Evolutionary conservation across 2,329 filamentous ascomycete genomes (phyloP), one percentile per base, ranked within the genome.

Genomic region (Trichophyton simii): DNA sequence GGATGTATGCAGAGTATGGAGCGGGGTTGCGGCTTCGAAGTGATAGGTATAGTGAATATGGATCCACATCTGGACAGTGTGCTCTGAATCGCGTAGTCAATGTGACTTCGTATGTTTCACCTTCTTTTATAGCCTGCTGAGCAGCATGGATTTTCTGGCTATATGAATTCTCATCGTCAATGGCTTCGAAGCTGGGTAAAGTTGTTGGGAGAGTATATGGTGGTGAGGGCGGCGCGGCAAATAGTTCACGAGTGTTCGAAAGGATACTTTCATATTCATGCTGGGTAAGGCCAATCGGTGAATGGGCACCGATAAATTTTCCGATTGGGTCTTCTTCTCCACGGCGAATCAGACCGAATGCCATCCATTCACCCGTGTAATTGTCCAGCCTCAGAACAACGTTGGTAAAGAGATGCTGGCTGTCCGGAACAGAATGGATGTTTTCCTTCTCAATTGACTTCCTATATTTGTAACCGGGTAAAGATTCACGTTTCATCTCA

Each of bases 51-150:
- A 95, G 78, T 4, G 67, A 62, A 36, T 61, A 64, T 5, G 63
- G 63, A 7, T 62, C 63, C 13, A 38, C 59, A 13, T 58, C 59
- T 22, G 69, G 66, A 65, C 76, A 75, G 20, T 71, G 80, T 66
- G 94, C 82, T 41, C 78, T 80, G 9, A 88, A 90, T 71, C 89
- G 85, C 57, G 85, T 85, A 0, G 89, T 95, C 6, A 95, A 80
- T 66, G 89, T 95, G 5, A 95, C 80, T 70, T 95, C 90, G 72
- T 95, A 95, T 0, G 89, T 91, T 64, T 91, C 85, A 13, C 90
- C 90, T 0, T 86, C 84, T 2, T 84, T 82, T 64, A 95, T 87
- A 64, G 83, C 80, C 3, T 83, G 79, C 68, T 92, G 87, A 68
- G 89, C 94, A 42, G 76, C 72, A 22, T 77, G 74, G n/a, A 94